Evolutionary conservation across 768 basidiomycete species (phyloP), one percentile per base, ranked within the genome.

Genomic region (Mycena vitilis): DNA sequence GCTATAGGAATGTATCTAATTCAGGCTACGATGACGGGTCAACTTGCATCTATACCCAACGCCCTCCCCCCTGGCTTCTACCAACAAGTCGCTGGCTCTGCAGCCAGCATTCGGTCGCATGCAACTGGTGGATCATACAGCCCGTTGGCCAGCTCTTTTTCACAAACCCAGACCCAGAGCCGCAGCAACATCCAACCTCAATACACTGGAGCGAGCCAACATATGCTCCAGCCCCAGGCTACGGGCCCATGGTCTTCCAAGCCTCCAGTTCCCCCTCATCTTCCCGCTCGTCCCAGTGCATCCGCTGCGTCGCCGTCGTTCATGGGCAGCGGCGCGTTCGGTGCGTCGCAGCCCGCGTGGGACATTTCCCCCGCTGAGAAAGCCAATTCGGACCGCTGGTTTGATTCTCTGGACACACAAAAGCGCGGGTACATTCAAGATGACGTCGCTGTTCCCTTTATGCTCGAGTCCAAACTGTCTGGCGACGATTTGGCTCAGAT

Each of bases 1-100:
- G 91, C 93, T 67, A 89, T 99, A 75, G 98, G 92, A 47, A 96
- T 98, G 96, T 95, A 95, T 79, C 88, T 98, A 76, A 96, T 99
- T 71, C 96, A 98, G 79, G 91, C 88, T n/a, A 82, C 87, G 45
- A 98, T 98, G 96, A 89, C 91, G 60, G 87, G 88, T 63, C 87
- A 91, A 69, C 81, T 95, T 63, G 82, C 89, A 59, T 86, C 85
- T 68, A 85, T 96, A 57, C 96, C 96, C 42, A 78, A 86, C 8
- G 81, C 85, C 3, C 85, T 99, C 20, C 95, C 97, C 23, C 91
- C 92, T 4, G 92, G 90, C 54, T 76, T 97, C 22, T 96, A 96
- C 75, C 95, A 97, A 69, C 90, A 93, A 79, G 95, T 94, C 15
- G 81, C 84, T 25, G 87, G 88, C 20, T 75, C 74, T 44, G 67